Evolutionary conservation across 192 early-diverging fungal genomes (phyloP).

Genomic region (Backusella tarrabulga): DNA sequence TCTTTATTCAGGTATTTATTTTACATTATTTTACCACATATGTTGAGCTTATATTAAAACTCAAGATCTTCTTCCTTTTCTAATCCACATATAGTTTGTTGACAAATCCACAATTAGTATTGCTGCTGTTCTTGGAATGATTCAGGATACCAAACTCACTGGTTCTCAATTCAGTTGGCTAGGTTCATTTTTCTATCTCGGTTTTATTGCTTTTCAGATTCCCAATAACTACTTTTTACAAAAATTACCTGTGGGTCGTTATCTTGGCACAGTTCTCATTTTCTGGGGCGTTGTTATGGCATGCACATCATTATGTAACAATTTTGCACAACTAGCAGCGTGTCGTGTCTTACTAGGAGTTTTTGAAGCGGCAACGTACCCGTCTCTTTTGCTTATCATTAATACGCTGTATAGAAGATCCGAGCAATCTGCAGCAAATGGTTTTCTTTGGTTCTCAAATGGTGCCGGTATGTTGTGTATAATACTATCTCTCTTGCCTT

Average conservation of each 20-base stretch:
- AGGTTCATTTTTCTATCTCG: conserved; percentile 22
- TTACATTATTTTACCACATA: not conserved
- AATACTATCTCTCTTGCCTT: no score
- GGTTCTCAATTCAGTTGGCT: conserved; percentile 11
- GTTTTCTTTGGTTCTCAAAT: conserved; percentile 24
- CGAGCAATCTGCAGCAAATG: conserved; percentile 19
- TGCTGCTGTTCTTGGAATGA: conserved; percentile 14
- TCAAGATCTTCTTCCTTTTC: not conserved
- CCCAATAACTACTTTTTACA: conserved; percentile 35
- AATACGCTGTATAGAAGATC: conserved; percentile 29
- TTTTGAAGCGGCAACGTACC: conserved; percentile 28
- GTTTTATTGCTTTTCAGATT: conserved; percentile 17
- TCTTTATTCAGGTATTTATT: conserved; percentile 19
- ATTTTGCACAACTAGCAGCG: conserved; percentile 24
- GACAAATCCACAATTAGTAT: conserved; percentile 20
- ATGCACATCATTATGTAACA: conserved; percentile 9
- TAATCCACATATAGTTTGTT: conserved; percentile 12
- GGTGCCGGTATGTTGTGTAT: conserved; percentile 7
- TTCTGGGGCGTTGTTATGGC: conserved; percentile 24
- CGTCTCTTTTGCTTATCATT: conserved; percentile 18
- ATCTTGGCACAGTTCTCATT: conserved; percentile 18
- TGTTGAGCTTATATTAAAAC: not conserved
- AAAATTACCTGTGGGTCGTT: conserved; percentile 11
- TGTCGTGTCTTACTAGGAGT: conserved; percentile 28
- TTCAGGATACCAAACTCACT: conserved; percentile 8